Percentiles rank a stretch among this genome's conserved stretches.
These are phyloP conservation scores for Pseudogymnoascus verrucosus DNA, from an alignment of 2,329 filamentous ascomycete genomes.

Conservation along the genomic window DNA sequence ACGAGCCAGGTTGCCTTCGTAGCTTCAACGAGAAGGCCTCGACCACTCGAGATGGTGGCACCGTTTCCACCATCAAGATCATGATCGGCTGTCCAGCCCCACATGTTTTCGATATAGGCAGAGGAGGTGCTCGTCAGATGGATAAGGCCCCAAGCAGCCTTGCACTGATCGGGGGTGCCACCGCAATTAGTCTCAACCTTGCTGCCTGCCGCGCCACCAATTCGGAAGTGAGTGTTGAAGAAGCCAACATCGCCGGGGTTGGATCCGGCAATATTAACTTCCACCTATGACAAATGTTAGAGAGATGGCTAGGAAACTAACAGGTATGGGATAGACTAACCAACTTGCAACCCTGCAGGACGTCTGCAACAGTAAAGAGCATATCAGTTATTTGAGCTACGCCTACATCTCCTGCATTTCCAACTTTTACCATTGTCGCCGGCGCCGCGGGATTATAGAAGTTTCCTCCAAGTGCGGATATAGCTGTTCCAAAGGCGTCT, in stretches of 20 bases:
- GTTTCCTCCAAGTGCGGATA: slow-evolving; percentile 37
- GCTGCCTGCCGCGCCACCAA: no score
- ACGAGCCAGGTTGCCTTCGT: slow-evolving; percentile 41
- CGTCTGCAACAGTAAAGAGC: slow-evolving; percentile 40
- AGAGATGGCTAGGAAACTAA: neutral
- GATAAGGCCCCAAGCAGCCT: slow-evolving; percentile 30
- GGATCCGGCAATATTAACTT: slow-evolving; percentile 17
- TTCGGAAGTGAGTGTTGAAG: no score
- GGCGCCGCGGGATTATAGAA: slow-evolving; percentile 29
- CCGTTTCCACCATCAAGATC: neutral
- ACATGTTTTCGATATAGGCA: slow-evolving; percentile 37
- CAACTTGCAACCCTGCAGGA: slow-evolving; percentile 27
- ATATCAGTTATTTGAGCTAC: slow-evolving; percentile 43
- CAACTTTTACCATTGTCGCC: no score
- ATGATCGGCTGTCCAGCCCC: slow-evolving; percentile 26
- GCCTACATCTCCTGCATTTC: slow-evolving; percentile 25
- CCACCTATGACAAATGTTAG: slow-evolving; percentile 10
- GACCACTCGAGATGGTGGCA: no score
- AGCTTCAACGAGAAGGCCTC: slow-evolving; percentile 10
- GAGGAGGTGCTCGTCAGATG: slow-evolving; percentile 32
- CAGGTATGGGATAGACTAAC: neutral
- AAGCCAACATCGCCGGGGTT: slow-evolving; percentile 12
- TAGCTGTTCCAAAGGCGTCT: slow-evolving; percentile 41
- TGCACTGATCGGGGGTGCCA: slow-evolving; percentile 26
- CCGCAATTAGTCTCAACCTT: slow-evolving; percentile 27